Evolutionary conservation across 2,329 filamentous ascomycete genomes (phyloP), one percentile per base, ranked within the genome.

Genomic region (Albifimbria verrucaria): DNA sequence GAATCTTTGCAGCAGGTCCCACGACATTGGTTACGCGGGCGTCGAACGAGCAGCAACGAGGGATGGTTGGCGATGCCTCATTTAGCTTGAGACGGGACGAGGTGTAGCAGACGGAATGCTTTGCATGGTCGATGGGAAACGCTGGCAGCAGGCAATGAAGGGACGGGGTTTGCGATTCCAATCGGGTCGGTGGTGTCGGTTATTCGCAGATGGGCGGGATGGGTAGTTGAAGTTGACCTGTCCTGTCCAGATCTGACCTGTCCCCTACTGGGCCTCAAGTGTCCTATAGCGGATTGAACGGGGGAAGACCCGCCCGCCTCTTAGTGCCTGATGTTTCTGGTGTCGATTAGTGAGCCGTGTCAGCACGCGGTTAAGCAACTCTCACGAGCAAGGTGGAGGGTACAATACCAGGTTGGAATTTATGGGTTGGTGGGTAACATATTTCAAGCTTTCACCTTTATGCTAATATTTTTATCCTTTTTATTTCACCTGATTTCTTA

Each of bases 1-100:
- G 83, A 93, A 92, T 74, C 90, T 86, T 80, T 90, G 88, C 71
- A 94, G 82, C 77, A 94, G 80, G 79, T 92, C 88, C 89, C 89
- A 93, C 78, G 86, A 88, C 86, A 87, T 87, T 77, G 72, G 62
- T 65, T 65, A 68, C 65, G 71, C 64, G 64, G 65, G 62, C 65
- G 57, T 62, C 62, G 61, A 52, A 62, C 62, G 53, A 64, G 61
- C 60, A 58, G 56, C 60, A 55, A 57, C 55, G 59, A 65, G 60
- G 51, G 62, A 64, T 61, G 61, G 57, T 61, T 62, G 64, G 64
- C 59, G 60, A 62, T 67, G 67, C 70, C 67, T 72, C 70, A 72
- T 70, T 65, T 67, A 65, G 63, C 59, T 64, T 70, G 51, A 47
- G 50, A 51, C n/a, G 48, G 32, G 62, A 65, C 54, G 59, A 53